Conservation (phyloP, 1,139 yeast species). For the Nakaseomyces kungkrabaensis region DNA sequence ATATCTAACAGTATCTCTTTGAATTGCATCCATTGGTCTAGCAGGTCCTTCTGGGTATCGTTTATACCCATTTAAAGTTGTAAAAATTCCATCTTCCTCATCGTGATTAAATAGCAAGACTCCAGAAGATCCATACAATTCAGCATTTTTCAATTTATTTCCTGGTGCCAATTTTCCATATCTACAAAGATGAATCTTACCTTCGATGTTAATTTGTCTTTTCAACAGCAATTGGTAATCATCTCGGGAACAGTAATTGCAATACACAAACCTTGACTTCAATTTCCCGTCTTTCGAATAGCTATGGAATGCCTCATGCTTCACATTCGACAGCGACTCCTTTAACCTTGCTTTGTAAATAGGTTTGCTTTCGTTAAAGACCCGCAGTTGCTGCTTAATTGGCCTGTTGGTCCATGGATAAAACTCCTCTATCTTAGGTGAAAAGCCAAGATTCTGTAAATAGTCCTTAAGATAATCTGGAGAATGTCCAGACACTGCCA, state of each 20-base stretch:
- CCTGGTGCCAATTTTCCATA: conserved; percentile 37
- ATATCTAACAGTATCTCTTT: conserved; percentile 49
- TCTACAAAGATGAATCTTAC: conserved; percentile 50
- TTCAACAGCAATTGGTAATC: conserved; percentile 44
- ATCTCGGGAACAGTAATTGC: conserved; percentile 52
- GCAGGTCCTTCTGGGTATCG: conserved; percentile 41
- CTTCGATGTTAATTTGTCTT: conserved; percentile 32
- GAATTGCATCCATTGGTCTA: conserved; percentile 36
- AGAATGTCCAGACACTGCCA: conserved; percentile 17
- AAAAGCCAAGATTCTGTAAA: conserved; percentile 38
- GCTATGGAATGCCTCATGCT: conserved; percentile 64
- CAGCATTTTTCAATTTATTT: conserved; percentile 43
- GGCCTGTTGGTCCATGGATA: conserved; percentile 50
- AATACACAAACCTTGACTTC: conserved; percentile 44
- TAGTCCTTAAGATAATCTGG: conserved; percentile 15
- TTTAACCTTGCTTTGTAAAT: conserved; percentile 51
- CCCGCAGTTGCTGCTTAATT: conserved; percentile 37
- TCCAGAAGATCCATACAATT: conserved; percentile 45
- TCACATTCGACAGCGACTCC: conserved; percentile 61
- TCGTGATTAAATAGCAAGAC: conserved; percentile 47
- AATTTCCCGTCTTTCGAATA: conserved; percentile 50
- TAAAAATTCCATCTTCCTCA: conserved; percentile 35
- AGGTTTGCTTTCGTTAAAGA: conserved; percentile 32
- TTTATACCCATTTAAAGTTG: conserved; percentile 30
- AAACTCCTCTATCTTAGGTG: conserved; percentile 46